Conservation (phyloP, 2,329 filamentous ascomycete genomes). For the Curvularia hawaiiensis region DNA sequence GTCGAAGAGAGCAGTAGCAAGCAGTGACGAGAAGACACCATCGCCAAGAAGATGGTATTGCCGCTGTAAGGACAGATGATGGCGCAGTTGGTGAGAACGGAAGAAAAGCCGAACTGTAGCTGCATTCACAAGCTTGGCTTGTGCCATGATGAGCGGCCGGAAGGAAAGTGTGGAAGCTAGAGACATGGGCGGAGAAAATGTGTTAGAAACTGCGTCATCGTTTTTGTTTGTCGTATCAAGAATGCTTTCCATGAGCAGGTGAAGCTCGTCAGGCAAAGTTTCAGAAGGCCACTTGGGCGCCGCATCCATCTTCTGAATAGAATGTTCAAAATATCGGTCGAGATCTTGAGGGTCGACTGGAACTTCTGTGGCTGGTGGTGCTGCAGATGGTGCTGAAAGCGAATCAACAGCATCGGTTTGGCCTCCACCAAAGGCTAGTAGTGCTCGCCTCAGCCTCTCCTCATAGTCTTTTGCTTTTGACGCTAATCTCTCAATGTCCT, state of each 20-base stretch:
- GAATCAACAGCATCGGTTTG: background rate
- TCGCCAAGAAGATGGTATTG: conserved; percentile 85
- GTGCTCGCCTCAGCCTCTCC: conserved; percentile 42
- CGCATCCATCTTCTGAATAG: conserved; percentile 33
- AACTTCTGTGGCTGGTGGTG: background rate
- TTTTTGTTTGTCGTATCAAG: conserved; percentile 12
- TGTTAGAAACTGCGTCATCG: conserved; percentile 4
- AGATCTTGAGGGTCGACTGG: conserved; percentile 16
- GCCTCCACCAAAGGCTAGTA: conserved; percentile 32
- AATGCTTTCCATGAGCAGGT: conserved; percentile 28
- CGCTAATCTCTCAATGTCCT: conserved; percentile 68
- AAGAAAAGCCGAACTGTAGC: conserved; percentile 81
- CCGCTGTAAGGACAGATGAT: conserved; percentile 75
- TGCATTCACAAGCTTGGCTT: conserved; percentile 77
- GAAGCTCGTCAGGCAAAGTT: conserved; percentile 36
- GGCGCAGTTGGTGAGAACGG: conserved; percentile 69
- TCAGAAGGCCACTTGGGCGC: conserved; percentile 21
- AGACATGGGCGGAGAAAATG: conserved; percentile 60
- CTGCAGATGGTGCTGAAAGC: background rate
- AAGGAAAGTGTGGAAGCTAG: conserved; percentile 72
- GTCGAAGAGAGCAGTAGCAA: conserved; percentile 85
- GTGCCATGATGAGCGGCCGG: conserved; percentile 72
- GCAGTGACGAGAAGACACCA: conserved; percentile 77
- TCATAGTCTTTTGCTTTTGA: conserved; percentile 62
- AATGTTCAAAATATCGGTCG: conserved; percentile 34